Evolutionary conservation across 192 early-diverging fungal genomes (phyloP).

Genomic region (Backusella macrospora): DNA sequence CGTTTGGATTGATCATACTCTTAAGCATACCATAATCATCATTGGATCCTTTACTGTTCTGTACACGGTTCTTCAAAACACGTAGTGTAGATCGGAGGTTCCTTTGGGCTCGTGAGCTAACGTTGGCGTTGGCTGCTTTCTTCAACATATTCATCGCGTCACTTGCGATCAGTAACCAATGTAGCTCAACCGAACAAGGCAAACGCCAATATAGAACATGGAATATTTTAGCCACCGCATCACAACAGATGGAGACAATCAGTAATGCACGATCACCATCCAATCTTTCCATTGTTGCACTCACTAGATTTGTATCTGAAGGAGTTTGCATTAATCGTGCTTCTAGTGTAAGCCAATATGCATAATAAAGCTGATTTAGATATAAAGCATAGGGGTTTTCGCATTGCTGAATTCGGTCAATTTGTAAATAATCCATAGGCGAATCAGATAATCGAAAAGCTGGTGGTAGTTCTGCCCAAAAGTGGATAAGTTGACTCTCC

Average conservation of each 20-base stretch:
- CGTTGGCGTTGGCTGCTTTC: slow-evolving; percentile 8
- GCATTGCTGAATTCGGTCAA: slow-evolving; percentile 24
- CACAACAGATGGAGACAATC: slow-evolving; percentile 31
- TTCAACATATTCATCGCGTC: slow-evolving; percentile 29
- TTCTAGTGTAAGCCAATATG: slow-evolving; percentile 31
- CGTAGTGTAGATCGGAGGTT: slow-evolving; percentile 18
- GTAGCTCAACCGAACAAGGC: slow-evolving; percentile 24
- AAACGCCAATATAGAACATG: slow-evolving; percentile 20
- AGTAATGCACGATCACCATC: slow-evolving; percentile 20
- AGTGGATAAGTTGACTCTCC: slow-evolving; percentile 16
- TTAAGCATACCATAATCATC: slow-evolving; percentile 4
- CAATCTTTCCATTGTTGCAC: slow-evolving; percentile 15
- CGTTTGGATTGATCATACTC: neutral
- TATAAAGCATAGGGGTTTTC: slow-evolving; percentile 21
- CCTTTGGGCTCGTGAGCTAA: slow-evolving; percentile 8
- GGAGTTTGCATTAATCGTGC: slow-evolving; percentile 25
- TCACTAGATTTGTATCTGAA: slow-evolving; percentile 11
- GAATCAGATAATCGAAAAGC: slow-evolving; percentile 20
- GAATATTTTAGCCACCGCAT: slow-evolving; percentile 22
- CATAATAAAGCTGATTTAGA: slow-evolving; percentile 27
- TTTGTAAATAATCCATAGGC: slow-evolving; percentile 26
- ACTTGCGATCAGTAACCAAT: slow-evolving; percentile 26
- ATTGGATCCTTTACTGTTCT: neutral
- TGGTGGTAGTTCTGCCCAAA: slow-evolving; percentile 23
- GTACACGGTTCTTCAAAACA: slow-evolving; percentile 6